phyloP scores from a whole-genome alignment of 1,284 basidiomycete species.

The Apiotrichum siamense region DNA sequence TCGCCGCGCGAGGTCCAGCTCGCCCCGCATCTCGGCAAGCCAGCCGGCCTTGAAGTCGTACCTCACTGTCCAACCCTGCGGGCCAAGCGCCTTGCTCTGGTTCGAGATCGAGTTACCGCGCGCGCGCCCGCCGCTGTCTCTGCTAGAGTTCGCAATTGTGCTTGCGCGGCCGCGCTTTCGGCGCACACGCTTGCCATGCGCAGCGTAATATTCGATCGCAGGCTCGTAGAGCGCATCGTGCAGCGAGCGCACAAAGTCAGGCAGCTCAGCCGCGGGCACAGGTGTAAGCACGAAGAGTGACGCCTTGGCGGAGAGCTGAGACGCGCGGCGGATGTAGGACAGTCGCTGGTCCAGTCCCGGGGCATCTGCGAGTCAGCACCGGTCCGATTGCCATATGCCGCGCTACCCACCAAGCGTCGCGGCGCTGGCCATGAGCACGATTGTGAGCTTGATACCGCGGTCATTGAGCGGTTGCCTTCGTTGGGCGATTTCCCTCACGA shows the following conservation, averaged over 20 bases:
- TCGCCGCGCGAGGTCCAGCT: slow-evolving; percentile 82
- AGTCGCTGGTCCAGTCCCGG: slow-evolving; percentile 73
- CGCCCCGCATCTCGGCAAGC: slow-evolving; percentile 88
- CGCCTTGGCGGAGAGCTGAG: slow-evolving; percentile 81
- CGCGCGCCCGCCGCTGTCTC: not conserved
- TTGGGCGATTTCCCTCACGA: slow-evolving; percentile 69
- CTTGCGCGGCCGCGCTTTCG: slow-evolving; percentile 70
- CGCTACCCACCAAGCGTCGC: slow-evolving; percentile 64
- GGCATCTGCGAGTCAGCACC: slow-evolving; percentile 57
- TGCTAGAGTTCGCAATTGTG: not conserved
- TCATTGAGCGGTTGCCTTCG: slow-evolving; percentile 74
- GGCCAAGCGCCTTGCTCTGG: slow-evolving; percentile 57
- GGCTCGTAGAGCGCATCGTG: slow-evolving; percentile 81
- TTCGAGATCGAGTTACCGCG: slow-evolving; percentile 23
- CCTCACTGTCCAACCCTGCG: slow-evolving; percentile 90
- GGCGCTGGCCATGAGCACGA: slow-evolving; percentile 84
- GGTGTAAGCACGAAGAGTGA: slow-evolving; percentile 91
- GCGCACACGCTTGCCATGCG: slow-evolving; percentile 83
- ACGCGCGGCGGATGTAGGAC: slow-evolving; percentile 76
- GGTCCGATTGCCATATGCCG: not conserved
- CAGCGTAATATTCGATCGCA: slow-evolving; percentile 84
- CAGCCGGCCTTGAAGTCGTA: slow-evolving; percentile 96
- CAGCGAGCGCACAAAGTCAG: slow-evolving; percentile 74
- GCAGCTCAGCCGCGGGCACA: slow-evolving; percentile 70
- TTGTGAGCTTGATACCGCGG: slow-evolving; percentile 85